Evolutionary conservation across 2,329 filamentous ascomycete genomes (phyloP).

Genomic region (Ophiostoma sp.): DNA sequence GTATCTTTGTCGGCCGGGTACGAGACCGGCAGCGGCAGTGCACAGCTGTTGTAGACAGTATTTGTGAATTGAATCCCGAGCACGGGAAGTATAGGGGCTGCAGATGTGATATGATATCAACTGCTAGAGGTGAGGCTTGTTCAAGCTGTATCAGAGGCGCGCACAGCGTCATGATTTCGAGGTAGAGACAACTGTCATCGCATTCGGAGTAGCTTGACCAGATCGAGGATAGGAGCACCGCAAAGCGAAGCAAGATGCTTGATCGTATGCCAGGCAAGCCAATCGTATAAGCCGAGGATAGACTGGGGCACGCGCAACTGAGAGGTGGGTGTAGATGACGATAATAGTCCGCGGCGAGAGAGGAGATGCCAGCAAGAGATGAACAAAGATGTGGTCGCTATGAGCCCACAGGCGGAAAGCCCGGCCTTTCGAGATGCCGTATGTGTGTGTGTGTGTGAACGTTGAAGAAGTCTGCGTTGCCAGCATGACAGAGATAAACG

Average conservation of each 20-base stretch:
- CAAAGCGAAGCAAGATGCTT: neutral
- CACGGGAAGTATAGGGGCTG: neutral
- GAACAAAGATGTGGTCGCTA: neutral
- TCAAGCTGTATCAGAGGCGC: conserved; percentile 35
- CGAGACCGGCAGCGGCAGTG: neutral
- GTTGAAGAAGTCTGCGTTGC: neutral
- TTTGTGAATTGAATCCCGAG: neutral
- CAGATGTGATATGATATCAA: neutral
- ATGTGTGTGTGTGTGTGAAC: neutral
- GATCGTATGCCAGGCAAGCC: neutral
- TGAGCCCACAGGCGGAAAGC: neutral
- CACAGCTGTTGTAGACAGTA: neutral
- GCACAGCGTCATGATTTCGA: conserved; percentile 43
- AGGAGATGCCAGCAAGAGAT: neutral
- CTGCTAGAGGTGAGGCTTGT: conserved; percentile 25
- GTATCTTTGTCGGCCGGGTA: neutral
- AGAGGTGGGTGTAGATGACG: neutral
- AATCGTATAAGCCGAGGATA: neutral
- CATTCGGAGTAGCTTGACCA: conserved; percentile 14
- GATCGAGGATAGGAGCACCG: neutral
- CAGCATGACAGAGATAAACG: neutral
- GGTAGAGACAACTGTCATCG: conserved; percentile 34
- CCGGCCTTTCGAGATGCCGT: neutral
- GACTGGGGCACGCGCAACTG: neutral
- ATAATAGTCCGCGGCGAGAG: neutral